Percentiles rank a stretch among this genome's conserved stretches.
These are phyloP conservation scores for Ophiosphaerella narmari DNA, from an alignment of 2,329 filamentous ascomycete genomes.

Conservation along the genomic window DNA sequence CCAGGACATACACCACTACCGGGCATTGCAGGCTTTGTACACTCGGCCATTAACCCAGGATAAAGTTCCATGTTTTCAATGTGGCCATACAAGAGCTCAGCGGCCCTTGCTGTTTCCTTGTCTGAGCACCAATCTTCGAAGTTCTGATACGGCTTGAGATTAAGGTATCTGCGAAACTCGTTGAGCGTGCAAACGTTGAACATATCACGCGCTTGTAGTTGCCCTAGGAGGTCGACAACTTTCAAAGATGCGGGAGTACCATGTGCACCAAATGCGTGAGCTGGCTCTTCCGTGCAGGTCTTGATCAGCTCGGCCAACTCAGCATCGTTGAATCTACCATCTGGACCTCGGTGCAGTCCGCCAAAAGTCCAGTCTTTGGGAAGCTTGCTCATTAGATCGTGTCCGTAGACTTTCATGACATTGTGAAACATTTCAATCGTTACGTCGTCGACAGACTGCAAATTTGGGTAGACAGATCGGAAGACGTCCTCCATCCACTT, in stretches of 20 bases:
- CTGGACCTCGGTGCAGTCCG: slow-evolving; percentile 63
- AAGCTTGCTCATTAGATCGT: slow-evolving; percentile 65
- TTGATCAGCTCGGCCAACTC: slow-evolving; percentile 73
- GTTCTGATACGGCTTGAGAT: slow-evolving; percentile 73
- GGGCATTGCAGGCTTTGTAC: slow-evolving; percentile 70
- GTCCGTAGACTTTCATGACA: slow-evolving; percentile 40
- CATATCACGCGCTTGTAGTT: slow-evolving; percentile 69
- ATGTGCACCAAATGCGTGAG: slow-evolving; percentile 58
- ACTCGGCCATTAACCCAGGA: slow-evolving; percentile 76
- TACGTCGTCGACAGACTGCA: slow-evolving; percentile 33
- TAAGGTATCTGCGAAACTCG: slow-evolving; percentile 81
- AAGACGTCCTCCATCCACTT: slow-evolving; percentile 71
- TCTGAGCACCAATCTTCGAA: slow-evolving; percentile 87
- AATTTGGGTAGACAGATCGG: slow-evolving; percentile 28
- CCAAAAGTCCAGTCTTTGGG: slow-evolving; percentile 71
- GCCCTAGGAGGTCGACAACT: slow-evolving; percentile 77
- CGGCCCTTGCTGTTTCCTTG: slow-evolving; percentile 66
- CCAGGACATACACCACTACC: slow-evolving; percentile 70
- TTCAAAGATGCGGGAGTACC: slow-evolving; percentile 75
- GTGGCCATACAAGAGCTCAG: slow-evolving; percentile 67
- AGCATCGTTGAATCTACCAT: slow-evolving; percentile 74
- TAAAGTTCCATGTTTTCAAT: slow-evolving; percentile 81
- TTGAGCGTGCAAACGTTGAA: slow-evolving; percentile 82
- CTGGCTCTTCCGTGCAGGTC: slow-evolving; percentile 70
- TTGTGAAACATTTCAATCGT: slow-evolving; percentile 45